Conservation (phyloP, 2,329 filamentous ascomycete species). For the Talaromyces verruculosus region DNA sequence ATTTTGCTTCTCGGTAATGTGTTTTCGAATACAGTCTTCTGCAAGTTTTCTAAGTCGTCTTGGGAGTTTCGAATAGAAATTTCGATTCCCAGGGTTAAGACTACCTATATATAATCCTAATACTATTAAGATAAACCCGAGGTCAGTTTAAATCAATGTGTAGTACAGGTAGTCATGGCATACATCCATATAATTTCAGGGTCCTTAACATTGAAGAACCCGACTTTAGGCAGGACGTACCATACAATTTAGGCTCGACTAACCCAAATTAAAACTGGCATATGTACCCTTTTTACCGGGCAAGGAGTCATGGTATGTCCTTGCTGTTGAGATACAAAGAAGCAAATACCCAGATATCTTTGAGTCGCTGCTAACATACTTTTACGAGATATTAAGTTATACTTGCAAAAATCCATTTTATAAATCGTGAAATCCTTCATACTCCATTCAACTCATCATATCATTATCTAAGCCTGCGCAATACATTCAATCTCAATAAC, state of each 20-base stretch:
- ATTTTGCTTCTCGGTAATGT: background rate
- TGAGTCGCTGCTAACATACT: background rate
- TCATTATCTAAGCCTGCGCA: conserved; percentile 35
- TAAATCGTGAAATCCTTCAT: background rate
- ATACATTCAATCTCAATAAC: conserved; percentile 50
- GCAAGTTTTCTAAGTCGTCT: background rate
- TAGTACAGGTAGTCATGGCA: background rate
- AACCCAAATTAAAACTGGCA: background rate
- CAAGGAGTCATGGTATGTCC: background rate
- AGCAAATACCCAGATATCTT: background rate
- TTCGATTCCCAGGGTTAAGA: background rate
- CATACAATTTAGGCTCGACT: background rate
- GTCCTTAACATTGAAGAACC: too few species aligned
- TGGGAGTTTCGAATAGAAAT: background rate
- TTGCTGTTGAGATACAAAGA: background rate
- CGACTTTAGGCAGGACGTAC: too few species aligned
- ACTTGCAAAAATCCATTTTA: background rate
- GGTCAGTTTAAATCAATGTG: background rate
- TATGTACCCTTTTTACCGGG: too few species aligned
- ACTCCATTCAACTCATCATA: background rate
- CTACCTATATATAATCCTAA: background rate
- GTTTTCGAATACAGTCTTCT: background rate
- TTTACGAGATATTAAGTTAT: background rate
- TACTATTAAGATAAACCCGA: background rate
- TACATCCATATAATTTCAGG: too few species aligned